Evolutionary conservation across 2,329 filamentous ascomycete genomes (phyloP), one percentile per base, ranked within the genome.

Genomic region (Didymella pomorum): DNA sequence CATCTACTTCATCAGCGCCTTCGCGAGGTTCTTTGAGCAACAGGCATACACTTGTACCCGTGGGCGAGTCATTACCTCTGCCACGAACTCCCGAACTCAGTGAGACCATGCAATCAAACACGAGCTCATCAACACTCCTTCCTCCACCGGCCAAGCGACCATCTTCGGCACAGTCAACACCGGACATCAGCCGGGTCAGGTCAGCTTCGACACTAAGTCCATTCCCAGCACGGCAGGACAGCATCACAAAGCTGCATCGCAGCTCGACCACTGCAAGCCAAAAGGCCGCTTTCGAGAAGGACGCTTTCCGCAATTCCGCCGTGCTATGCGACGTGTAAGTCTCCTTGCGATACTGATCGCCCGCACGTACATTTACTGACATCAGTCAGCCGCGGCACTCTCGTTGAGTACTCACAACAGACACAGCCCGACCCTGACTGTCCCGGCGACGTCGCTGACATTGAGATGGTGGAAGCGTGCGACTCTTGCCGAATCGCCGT

Each of bases 1-100:
- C 78, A 90, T 95, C 51, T 95, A 86, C 75, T 95, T 92, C 58
- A 6, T 58, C 63, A 43, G 58, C 45, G 11, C 46, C 50, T 2
- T 45, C 53, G 5, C 60, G 55, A 37, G 57, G 62, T 5, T 69
- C 66, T 1, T 45, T 56, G 1, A 56, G 51, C 2, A 58, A 56
- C 21, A 52, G 59, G 35, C 49, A 68, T 14, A 45, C 54, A 7
- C 60, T 61, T 9, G 51, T 57, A 23, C 60, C 68, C 20, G 58
- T 58, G 5, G 66, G 62, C 21, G 62, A 58, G 26, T 60, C 55
- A 2, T 11, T 60, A 3, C 52, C 53, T 14, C 59, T 71, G 0
- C 45, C 62, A 1, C 52, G 37, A 14, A 70, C 66, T 18, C 62
- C 62, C 12, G 67, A 72, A 50, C 33, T 62, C 12, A 53, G 52